A percentile compares a stretch with the other conserved stretches of the same genome.
These are phyloP conservation scores for Dactylis glomerata DNA, from an alignment of 176 grass and related monocot species.

Conservation along the genomic window DNA sequence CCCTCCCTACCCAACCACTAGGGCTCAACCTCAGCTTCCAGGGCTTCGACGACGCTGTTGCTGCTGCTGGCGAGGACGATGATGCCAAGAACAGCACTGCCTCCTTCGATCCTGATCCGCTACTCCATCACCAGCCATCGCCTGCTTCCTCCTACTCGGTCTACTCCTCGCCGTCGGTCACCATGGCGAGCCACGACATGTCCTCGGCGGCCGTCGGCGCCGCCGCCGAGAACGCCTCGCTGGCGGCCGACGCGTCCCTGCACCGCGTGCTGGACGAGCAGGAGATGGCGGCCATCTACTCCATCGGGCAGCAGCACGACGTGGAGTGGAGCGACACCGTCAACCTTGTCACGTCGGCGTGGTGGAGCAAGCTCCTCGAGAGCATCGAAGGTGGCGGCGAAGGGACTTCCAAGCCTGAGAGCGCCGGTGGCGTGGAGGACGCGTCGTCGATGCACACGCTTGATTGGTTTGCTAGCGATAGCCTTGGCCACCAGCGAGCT, in stretches of 20 bases:
- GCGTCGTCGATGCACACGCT: not conserved
- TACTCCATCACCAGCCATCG: slow-evolving; percentile 41
- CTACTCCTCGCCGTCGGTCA: slow-evolving; percentile 39
- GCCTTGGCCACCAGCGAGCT: slow-evolving; percentile 2
- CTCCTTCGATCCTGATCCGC: slow-evolving; percentile 30
- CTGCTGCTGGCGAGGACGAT: not conserved
- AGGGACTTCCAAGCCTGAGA: not conserved
- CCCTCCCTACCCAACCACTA: slow-evolving; percentile 61
- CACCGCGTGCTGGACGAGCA: slow-evolving; percentile 74
- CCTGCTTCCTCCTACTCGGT: slow-evolving; percentile 60
- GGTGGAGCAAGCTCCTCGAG: slow-evolving; percentile 89
- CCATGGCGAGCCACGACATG: slow-evolving; percentile 23
- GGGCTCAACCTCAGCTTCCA: slow-evolving; percentile 89
- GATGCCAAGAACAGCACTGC: slow-evolving; percentile 16
- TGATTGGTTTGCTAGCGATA: not conserved
- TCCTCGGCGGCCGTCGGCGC: not conserved
- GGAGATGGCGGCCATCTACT: slow-evolving; percentile 79
- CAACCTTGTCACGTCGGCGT: slow-evolving; percentile 75
- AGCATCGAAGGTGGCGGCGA: slow-evolving; percentile 46
- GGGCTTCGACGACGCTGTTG: slow-evolving; percentile 47
- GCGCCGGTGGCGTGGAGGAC: not conserved
- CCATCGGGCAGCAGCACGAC: slow-evolving; percentile 70
- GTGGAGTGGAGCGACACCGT: slow-evolving; percentile 90
- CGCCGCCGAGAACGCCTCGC: slow-evolving; percentile 26
- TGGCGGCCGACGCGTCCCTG: slow-evolving; percentile 25